Evolutionary conservation across 139 green algal species (phyloP).

Genomic region (Gonium pectorale): DNA sequence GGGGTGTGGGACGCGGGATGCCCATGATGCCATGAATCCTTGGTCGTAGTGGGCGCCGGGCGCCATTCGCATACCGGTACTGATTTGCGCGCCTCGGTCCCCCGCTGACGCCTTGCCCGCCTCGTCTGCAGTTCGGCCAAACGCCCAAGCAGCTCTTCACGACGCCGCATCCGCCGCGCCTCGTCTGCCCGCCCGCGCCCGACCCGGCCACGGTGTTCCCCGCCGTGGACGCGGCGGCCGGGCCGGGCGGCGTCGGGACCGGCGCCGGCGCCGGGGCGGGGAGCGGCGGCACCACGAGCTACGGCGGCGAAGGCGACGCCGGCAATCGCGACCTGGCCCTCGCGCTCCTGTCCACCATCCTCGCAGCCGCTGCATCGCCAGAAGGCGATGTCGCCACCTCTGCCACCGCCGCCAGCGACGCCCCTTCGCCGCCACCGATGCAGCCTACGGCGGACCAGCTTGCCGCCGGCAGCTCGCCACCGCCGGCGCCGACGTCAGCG

Average conservation of each 20-base stretch:
- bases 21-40: no score
- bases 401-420: background rate
- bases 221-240: background rate
- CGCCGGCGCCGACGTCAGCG: background rate
- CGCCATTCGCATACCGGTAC: no score
- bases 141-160: constrained; percentile 88
- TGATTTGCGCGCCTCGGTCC: no score
- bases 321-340: constrained; percentile 69
- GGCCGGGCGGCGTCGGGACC: background rate
- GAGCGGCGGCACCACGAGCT: constrained; percentile 17
- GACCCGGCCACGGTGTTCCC: constrained; percentile 49
- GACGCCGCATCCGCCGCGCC: constrained; percentile 69
- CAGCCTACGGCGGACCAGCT: no score
- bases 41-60: no score
- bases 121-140: constrained; percentile 82
- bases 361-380: constrained; percentile 57
- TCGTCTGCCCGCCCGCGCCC: constrained; percentile 59
- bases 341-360: constrained; percentile 75
- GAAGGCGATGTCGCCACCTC: background rate
- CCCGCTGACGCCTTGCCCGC: no score
- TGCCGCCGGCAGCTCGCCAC: background rate
- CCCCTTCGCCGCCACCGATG: no score
- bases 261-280: constrained; percentile 12
- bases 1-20: no score
- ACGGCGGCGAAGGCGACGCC: constrained; percentile 49